These are phyloP conservation scores for Actinomortierella ambigua DNA, from an alignment of 371 early-diverging fungal genomes.

Conservation along the genomic window DNA sequence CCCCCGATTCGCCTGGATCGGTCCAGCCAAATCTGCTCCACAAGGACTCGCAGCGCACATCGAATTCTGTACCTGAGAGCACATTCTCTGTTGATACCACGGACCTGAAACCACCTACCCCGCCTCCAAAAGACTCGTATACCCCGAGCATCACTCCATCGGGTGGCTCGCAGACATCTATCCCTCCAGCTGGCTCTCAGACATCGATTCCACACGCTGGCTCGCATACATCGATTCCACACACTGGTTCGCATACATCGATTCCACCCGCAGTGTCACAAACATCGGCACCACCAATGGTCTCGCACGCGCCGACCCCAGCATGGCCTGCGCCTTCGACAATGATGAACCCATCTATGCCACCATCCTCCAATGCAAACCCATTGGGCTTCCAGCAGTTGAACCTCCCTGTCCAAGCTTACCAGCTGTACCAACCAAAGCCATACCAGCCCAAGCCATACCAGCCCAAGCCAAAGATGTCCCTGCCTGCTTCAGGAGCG, in stretches of 20 bases:
- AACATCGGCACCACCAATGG: not conserved
- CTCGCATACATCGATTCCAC: not conserved
- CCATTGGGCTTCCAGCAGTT: constrained; percentile 6
- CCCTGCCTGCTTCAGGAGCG: constrained; percentile 3
- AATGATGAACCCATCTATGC: constrained; percentile 14
- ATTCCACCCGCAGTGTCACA: too few species aligned
- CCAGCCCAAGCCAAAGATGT: constrained; percentile 4
- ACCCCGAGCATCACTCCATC: not conserved
- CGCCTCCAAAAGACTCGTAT: constrained; percentile 28
- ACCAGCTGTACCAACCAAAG: constrained; percentile 42
- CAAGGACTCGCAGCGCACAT: not conserved
- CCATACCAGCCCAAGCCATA: constrained; percentile 40
- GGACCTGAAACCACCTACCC: constrained; percentile 23
- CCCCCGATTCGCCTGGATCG: too few species aligned
- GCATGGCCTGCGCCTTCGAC: constrained; percentile 12
- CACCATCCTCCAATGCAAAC: not conserved
- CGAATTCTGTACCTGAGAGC: not conserved
- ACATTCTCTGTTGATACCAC: constrained; percentile 8
- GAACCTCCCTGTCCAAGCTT: constrained; percentile 31
- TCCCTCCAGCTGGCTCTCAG: not conserved
- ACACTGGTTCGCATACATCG: too few species aligned
- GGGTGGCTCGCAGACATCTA: constrained; percentile 8
- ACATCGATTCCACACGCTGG: not conserved
- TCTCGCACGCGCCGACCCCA: not conserved
- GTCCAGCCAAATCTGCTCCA: not conserved